Evolutionary conservation across 176 grass and related monocot species (phyloP), one percentile per base, ranked within the genome.

Genomic region (Echinochloa phyllopogon): DNA sequence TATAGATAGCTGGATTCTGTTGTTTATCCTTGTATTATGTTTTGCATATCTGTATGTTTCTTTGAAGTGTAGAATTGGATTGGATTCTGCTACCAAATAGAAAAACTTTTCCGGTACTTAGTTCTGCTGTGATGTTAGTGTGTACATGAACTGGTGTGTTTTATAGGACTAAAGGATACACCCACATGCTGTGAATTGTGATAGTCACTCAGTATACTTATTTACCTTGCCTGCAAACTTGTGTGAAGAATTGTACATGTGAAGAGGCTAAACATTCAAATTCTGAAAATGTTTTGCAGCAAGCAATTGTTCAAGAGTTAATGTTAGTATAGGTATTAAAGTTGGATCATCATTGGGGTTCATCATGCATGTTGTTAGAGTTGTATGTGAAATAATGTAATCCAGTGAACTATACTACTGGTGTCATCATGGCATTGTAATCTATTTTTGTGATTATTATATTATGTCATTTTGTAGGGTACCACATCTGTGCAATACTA

Each of bases 21-120:
- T 58, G 64, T 76, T 87, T 23, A 65, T 15, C 23, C 44, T 59
- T 69, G 15, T 82, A 47, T 57, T 74, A 33, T 61, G 27, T 83
- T 29, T 50, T 56, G 55, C 36, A 63, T 13, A 49, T 49, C 24
- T 64, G 9, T 33, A 77, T 61, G 9, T 63, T 43, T 51, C 39
- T 14, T 80, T 65, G 29, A 51, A 24, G 6, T 25, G 7, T 78
- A 72, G 27, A 24, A 29, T 82, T 20, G 47, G 13, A 77, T 79
- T 60, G 53, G 33, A 20, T 75, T 52, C 33, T 56, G 59, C 44
- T 3, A 70, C 25, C 4, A 48, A 41, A 48, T 65, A 76, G 18
- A 42, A 66, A 11, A 70, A 65, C 48, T 17, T 77, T 49, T 37
- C 13, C 1, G 21, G 39, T 75, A 61, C 9, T 69, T 1, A 17